Evolutionary conservation across 192 early-diverging fungal species (phyloP), one percentile per base, ranked within the genome.

Genomic region (Backusella tuberculispora): DNA sequence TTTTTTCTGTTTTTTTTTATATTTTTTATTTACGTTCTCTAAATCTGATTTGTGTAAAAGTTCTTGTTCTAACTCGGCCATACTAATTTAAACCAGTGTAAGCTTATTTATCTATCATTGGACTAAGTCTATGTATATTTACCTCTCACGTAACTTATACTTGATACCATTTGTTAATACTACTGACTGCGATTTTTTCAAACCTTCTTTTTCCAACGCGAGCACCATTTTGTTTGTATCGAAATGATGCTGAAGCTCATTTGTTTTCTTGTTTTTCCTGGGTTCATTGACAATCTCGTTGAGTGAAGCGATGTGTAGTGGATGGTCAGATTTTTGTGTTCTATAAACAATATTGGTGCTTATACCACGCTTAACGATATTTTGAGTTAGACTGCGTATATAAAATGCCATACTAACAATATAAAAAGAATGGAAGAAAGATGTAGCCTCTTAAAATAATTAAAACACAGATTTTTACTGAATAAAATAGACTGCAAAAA

Each of bases 181-280:
- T 8, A 89, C 89, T 0, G 94, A 87, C 80, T 96, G 95, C 37
- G 77, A 83, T 7, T 90, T 78, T 12, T 85, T 85, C 63, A 93
- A 91, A 5, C 91, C 92, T 48, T 89, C 81, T 4, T 78, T 75
- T 44, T 90, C 86, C 21, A 96, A 76, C 63, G 85, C 83, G 34
- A 78, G 65, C 7, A 96, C 90, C 21, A 95, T 72, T 46, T 88
- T 87, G 75, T 94, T 90, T 3, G 95, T 96, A 76, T 95, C 89
- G 77, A 96, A 96, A 73, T 91, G 77, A 69, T 85, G 85, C 53
- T 85, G 66, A 19, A 60, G 48, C 3, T 70, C 50, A 47, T 43
- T 34, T 37, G 29, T 47, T 65, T 14, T 78, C n/a, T 19, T 17
- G 73, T 78, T 66, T 64, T 42, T 24, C 29, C 53, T 26, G 14